Conservation (phyloP, 2,329 filamentous ascomycete species). For the Colletotrichum incanum region DNA sequence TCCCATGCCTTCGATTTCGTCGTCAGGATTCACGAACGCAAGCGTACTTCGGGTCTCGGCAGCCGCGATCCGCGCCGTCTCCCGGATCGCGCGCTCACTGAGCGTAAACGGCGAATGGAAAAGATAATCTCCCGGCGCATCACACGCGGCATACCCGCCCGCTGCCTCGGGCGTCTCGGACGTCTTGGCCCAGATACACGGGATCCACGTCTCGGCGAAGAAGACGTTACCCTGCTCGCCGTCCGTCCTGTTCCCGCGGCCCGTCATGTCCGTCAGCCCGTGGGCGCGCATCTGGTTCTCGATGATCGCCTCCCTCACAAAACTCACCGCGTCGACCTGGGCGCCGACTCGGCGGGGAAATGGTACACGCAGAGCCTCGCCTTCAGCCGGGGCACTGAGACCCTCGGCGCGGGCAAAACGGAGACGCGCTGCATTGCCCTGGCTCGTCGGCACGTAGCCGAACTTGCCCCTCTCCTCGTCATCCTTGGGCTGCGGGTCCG, state of each 20-base stretch:
- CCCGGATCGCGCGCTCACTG: constrained; percentile 50
- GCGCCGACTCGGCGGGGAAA: constrained; percentile 59
- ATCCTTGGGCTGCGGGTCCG: constrained; percentile 41
- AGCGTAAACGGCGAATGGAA: constrained; percentile 69
- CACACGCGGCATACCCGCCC: constrained; percentile 52
- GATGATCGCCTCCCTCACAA: constrained; percentile 61
- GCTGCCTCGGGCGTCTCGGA: constrained; percentile 26
- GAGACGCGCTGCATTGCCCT: background rate
- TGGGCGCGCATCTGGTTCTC: constrained; percentile 64
- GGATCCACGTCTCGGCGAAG: constrained; percentile 60
- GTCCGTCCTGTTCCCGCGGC: constrained; percentile 56
- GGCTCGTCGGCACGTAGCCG: constrained; percentile 7
- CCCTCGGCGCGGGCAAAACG: background rate
- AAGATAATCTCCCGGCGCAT: constrained; percentile 62
- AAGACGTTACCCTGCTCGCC: constrained; percentile 51
- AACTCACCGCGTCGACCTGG: constrained; percentile 58
- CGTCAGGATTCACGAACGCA: constrained; percentile 7
- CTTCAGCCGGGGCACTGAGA: constrained; percentile 1
- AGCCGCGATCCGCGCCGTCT: constrained; percentile 34
- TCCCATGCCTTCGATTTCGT: background rate
- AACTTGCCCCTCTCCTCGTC: constrained; percentile 26
- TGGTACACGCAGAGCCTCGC: constrained; percentile 51
- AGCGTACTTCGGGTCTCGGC: constrained; percentile 19
- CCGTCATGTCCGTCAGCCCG: constrained; percentile 59
- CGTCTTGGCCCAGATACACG: constrained; percentile 56